phyloP scores from a whole-genome alignment of 129 eudicot species.

The Lactuca saligna region DNA sequence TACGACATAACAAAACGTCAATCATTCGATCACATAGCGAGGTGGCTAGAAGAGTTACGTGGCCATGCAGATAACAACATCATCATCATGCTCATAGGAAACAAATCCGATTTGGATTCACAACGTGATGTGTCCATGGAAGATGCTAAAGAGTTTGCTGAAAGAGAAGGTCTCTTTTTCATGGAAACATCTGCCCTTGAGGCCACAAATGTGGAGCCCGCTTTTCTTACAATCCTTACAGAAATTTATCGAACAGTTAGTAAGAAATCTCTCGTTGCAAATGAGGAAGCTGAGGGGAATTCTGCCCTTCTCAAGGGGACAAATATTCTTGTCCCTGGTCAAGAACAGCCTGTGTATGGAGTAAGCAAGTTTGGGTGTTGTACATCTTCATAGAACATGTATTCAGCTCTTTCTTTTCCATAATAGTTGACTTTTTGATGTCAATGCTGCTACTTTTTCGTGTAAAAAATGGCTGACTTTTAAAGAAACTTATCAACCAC shows the following conservation, averaged over 20 bases:
- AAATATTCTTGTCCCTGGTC: conserved; percentile 58
- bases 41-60: conserved; percentile 83
- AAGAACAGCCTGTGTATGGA: conserved; percentile 40
- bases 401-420: neutral
- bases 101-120: conserved; percentile 67
- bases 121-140: conserved; percentile 69
- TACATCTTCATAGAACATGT: conserved; percentile 39
- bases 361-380: conserved; percentile 59
- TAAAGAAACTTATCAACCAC: neutral
- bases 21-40: conserved; percentile 72
- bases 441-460: neutral
- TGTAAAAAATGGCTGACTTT: neutral
- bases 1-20: conserved; percentile 86
- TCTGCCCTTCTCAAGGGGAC: conserved; percentile 72
- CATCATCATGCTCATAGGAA: conserved; percentile 82
- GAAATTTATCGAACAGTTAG: conserved; percentile 71
- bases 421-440: neutral
- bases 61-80: conserved; percentile 80
- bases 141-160: conserved; percentile 81
- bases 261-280: conserved; percentile 76
- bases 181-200: conserved; percentile 96
- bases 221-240: conserved; percentile 60
- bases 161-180: conserved; percentile 74
- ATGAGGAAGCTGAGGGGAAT: conserved; percentile 66
- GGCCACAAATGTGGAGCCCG: conserved; percentile 74